Base-by-base conservation (phyloP, 768 basidiomycete species). In the Russula foetens region DNA sequence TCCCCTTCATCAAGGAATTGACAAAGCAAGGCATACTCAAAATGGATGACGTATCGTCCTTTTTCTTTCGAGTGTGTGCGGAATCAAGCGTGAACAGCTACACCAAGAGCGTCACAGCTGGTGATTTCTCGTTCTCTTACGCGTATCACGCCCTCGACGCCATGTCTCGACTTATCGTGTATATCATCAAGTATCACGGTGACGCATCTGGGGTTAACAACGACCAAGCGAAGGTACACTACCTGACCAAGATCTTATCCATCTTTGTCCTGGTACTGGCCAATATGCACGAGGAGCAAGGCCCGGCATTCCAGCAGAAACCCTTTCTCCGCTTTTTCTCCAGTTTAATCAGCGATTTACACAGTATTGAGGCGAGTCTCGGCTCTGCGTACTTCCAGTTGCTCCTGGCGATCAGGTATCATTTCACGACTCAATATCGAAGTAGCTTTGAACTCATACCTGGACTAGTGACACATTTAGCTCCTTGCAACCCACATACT, bases 281-380 rank as follows among this genome's bases (percentile, higher is more conserved):
- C 63, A 92, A 93, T 68, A 81, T 88, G 73, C 96, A 99, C 69
- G 94, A 98, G 74, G 93, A 98, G 69, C 89, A 93, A 72, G 93
- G 92, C 3, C 76, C 83, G 0, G 79, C 84, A 56, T 99, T 99
- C 80, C 88, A 95, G 68, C 93, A 96, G 73, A 93, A 98, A 72
- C 96, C 97, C 0, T 98, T 98, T 79, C 96, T 95, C 77, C 84
- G 97, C 55, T 96, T 99, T 76, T 98, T 98, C 78, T 98, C 95
- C 15, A 95, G 91, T 69, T 81, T 99, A 58, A 77, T 99, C 71
- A 93, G 90, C 65, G 97, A 99, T 71, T 74, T 99, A 38, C 88
- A 92, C 65, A 74, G 85, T 29, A 86, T 98, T 67, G 94, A 97
- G 73, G 77, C 80, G 26, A 85, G 85, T 68, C 81, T 98, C 9